Percentiles rank a stretch among this genome's conserved stretches.
phyloP scores from a whole-genome alignment of 1,284 basidiomycete genomes.

The Marasmius sp. region DNA sequence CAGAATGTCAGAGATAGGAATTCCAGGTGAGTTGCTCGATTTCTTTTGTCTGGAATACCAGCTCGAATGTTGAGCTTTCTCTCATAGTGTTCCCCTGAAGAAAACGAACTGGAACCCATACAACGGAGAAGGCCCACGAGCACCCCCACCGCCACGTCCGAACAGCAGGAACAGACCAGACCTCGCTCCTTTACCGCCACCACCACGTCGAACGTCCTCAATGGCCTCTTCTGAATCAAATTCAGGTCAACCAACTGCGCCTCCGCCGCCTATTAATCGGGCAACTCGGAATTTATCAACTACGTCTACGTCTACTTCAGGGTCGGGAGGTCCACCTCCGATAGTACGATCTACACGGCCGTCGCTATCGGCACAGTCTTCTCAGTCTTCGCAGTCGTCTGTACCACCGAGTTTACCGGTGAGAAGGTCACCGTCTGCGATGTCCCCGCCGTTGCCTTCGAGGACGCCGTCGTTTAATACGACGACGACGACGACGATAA shows the following conservation, averaged over 20 bases:
- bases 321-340: constrained; percentile 23
- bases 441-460: constrained; percentile 12
- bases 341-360: constrained; percentile 11
- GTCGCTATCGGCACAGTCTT: constrained; percentile 12
- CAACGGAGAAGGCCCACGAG: constrained; percentile 39
- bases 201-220: neutral
- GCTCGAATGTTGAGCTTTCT: no score
- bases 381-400: neutral
- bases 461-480: constrained; percentile 17
- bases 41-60: neutral
- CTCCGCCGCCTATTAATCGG: constrained; percentile 26
- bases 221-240: neutral
- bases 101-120: constrained; percentile 64
- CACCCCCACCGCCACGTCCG: constrained; percentile 44
- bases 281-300: constrained; percentile 13
- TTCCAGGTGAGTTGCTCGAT: constrained; percentile 37
- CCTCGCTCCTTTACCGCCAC: constrained; percentile 22
- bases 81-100: constrained; percentile 52
- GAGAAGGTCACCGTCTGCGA: neutral
- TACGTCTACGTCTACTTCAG: constrained; percentile 14
- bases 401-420: neutral
- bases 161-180: constrained; percentile 28
- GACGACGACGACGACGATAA: neutral
- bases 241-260: constrained; percentile 13
- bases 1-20: constrained; percentile 56